phyloP scores from a whole-genome alignment of 2,329 filamentous ascomycete species.

The Huntiella moniliformis region DNA sequence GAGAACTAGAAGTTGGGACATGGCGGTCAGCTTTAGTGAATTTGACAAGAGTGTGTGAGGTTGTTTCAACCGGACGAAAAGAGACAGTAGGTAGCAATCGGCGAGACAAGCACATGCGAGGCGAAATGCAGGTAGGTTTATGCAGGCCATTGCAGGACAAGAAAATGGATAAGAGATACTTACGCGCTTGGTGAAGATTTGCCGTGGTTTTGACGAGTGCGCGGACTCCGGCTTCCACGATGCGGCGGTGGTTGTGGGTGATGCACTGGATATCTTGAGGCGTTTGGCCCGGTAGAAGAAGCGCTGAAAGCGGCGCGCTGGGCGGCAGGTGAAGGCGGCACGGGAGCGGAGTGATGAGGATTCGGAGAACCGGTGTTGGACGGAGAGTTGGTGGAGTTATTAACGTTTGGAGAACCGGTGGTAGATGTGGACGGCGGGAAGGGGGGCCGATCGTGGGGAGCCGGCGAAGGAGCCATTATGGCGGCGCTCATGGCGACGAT shows the following conservation, averaged over 20 bases:
- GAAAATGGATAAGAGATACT: conserved; percentile 19
- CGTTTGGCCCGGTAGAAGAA: not conserved
- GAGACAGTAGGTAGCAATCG: not conserved
- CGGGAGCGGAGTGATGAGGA: conserved; percentile 15
- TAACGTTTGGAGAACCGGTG: conserved; percentile 9
- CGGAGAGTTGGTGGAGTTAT: conserved; percentile 15
- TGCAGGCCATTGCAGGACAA: not conserved
- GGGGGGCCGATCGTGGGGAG: conserved; percentile 44
- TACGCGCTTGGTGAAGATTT: conserved; percentile 45
- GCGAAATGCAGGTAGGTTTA: conserved; percentile 4
- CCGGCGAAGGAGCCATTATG: conserved; percentile 50
- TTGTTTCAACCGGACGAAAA: not conserved
- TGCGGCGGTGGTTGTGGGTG: not conserved
- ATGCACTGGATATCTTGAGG: conserved; percentile 1
- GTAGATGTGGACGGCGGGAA: conserved; percentile 22
- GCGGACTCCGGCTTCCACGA: conserved; percentile 13
- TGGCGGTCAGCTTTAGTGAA: not conserved
- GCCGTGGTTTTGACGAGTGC: conserved; percentile 17
- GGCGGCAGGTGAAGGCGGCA: conserved; percentile 31
- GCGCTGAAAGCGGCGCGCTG: not conserved
- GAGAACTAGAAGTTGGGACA: conserved; percentile 27
- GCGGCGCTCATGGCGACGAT: conserved; percentile 42
- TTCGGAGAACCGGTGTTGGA: conserved; percentile 19
- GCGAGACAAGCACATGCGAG: conserved; percentile 6
- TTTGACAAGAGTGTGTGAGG: not conserved